Evolutionary conservation across 176 grass and related monocot genomes (phyloP).

Genomic region (Musa troglodytarum): DNA sequence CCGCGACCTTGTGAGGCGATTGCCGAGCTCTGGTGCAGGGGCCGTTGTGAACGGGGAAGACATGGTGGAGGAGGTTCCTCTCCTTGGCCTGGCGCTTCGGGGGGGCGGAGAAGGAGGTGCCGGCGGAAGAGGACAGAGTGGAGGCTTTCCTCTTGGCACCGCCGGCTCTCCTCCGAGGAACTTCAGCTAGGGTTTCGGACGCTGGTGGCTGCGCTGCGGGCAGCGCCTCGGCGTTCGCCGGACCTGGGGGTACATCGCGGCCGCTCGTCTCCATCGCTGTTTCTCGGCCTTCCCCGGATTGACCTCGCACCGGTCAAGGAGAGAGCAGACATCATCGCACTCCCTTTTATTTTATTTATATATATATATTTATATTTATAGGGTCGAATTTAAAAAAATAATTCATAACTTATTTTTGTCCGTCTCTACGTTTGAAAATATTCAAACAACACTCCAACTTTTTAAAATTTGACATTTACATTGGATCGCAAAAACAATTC

Average conservation of each 20-base stretch:
- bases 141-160: conserved; percentile 71
- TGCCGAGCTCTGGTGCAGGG: conserved; percentile 89
- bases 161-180: conserved; percentile 22
- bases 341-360: neutral
- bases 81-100: conserved; percentile 90
- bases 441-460: no score
- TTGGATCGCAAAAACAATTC: no score
- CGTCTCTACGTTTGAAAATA: no score
- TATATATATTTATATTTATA: no score
- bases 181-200: conserved; percentile 17
- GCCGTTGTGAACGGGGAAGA: conserved; percentile 68
- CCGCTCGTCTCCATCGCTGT: conserved; percentile 57
- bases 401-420: no score
- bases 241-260: conserved; percentile 20
- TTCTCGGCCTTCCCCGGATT: neutral
- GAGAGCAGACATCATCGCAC: neutral
- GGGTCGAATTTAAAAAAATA: no score
- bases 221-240: conserved; percentile 24
- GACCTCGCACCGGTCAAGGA: neutral
- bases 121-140: conserved; percentile 2
- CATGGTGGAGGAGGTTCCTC: conserved; percentile 56
- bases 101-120: conserved; percentile 12
- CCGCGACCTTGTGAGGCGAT: conserved; percentile 63
- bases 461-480: no score
- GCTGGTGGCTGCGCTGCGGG: neutral